Evolutionary conservation across 768 basidiomycete species (phyloP).

Genomic region (Mycena capillaripes): DNA sequence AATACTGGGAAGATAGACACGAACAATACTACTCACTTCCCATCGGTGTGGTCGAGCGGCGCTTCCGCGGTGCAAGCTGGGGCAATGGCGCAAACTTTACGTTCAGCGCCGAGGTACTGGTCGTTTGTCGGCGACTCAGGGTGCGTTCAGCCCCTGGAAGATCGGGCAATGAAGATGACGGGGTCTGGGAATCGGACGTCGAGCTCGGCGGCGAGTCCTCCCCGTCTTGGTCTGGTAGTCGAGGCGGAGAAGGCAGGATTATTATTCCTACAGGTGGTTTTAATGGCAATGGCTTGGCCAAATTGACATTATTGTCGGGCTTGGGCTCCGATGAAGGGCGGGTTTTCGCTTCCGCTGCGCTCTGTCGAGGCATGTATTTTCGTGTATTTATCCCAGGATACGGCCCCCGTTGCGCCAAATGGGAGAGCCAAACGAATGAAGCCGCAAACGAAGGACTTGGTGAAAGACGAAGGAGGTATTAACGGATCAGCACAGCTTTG

Average conservation of each 20-base stretch:
- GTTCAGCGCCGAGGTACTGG: conserved; percentile 43
- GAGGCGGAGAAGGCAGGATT: conserved; percentile 63
- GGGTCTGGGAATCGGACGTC: conserved; percentile 59
- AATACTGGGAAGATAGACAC: neutral
- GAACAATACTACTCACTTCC: conserved; percentile 45
- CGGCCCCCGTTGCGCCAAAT: neutral
- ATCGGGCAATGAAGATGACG: conserved; percentile 48
- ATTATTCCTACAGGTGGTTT: conserved; percentile 48
- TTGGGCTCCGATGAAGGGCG: conserved; percentile 69
- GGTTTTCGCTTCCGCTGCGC: conserved; percentile 43
- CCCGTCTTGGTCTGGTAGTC: conserved; percentile 53
- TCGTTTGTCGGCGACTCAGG: conserved; percentile 18
- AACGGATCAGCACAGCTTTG: conserved; percentile 10
- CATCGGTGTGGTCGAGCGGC: conserved; percentile 63
- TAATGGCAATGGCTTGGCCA: conserved; percentile 3
- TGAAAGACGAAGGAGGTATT: neutral
- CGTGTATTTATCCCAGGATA: neutral
- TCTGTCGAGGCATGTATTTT: conserved; percentile 7
- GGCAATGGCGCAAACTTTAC: conserved; percentile 76
- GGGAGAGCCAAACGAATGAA: neutral
- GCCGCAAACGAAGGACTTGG: neutral
- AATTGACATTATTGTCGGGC: conserved; percentile 49
- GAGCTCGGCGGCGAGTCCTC: conserved; percentile 45
- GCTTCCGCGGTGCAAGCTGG: conserved; percentile 62
- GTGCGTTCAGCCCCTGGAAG: conserved; percentile 15